Evolutionary conservation across 208 protist genomes (phyloP).

Genomic region (Phytomonas sp.): DNA sequence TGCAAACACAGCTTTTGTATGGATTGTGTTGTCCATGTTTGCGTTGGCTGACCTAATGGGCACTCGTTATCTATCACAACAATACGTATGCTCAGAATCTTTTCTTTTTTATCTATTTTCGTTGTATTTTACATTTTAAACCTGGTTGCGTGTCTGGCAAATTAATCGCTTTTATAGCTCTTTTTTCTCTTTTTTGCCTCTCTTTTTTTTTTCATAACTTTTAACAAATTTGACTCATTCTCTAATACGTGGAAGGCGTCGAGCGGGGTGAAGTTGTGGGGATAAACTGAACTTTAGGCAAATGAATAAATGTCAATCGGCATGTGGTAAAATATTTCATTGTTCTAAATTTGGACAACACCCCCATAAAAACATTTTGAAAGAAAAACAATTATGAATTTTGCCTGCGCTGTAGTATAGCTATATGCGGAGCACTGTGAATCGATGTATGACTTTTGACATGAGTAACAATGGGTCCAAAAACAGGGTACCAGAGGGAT

Average conservation of each 20-base stretch:
- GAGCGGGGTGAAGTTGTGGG: not conserved
- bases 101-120: not conserved
- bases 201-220: slow-evolving; percentile 3
- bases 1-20: slow-evolving; percentile 35
- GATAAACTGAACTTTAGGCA: not conserved
- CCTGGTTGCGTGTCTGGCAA: not conserved
- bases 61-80: not conserved
- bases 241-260: not conserved
- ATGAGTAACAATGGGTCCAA: not conserved
- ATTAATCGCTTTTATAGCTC: not conserved
- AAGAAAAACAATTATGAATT: not conserved
- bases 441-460: not conserved
- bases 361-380: not conserved
- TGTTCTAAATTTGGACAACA: not conserved
- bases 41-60: not conserved
- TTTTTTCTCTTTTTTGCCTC: slow-evolving; percentile 6
- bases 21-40: slow-evolving; percentile 13
- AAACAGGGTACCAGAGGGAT: too few relatives aligned
- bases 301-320: not conserved
- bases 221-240: not conserved
- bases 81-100: not conserved
- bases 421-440: not conserved
- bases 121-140: not conserved
- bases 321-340: not conserved
- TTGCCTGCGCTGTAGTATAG: not conserved